Evolutionary conservation across 352 stramenopile genomes (phyloP).

Genomic region (Phytopythium kandeliae): DNA sequence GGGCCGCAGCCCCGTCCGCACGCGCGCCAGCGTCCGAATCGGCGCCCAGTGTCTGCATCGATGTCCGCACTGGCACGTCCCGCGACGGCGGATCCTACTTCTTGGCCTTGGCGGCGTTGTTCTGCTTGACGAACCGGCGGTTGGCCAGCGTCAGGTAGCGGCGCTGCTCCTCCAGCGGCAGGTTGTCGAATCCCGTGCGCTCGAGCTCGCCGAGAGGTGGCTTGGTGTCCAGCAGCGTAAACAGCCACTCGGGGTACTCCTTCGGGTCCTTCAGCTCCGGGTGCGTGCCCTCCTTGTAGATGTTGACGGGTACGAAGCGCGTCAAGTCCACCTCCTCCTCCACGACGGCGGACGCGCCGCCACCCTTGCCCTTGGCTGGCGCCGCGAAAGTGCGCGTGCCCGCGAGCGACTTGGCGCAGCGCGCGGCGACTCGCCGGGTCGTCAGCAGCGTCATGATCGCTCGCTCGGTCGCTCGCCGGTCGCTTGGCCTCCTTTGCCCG

Average conservation of each 20-base stretch:
- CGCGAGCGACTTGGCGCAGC: constrained; percentile 22
- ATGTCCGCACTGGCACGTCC: no score
- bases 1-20: not conserved
- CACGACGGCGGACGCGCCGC: constrained; percentile 35
- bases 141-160: constrained; percentile 75
- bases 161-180: constrained; percentile 71
- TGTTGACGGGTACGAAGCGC: constrained; percentile 78
- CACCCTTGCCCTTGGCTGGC: constrained; percentile 58
- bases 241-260: constrained; percentile 85
- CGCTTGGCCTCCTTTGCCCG: not conserved
- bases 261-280: constrained; percentile 71
- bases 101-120: constrained; percentile 81
- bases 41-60: not conserved
- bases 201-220: constrained; percentile 74
- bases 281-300: constrained; percentile 79
- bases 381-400: constrained; percentile 53
- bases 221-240: constrained; percentile 69
- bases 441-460: constrained; percentile 27
- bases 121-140: constrained; percentile 60
- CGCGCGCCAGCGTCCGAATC: no score
- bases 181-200: constrained; percentile 72
- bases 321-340: constrained; percentile 75
- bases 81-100: no score
- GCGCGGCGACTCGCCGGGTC: constrained; percentile 29
- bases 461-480: not conserved